Evolutionary conservation across 2,329 filamentous ascomycete species (phyloP).

Genomic region (Colletotrichum nymphaeae): DNA sequence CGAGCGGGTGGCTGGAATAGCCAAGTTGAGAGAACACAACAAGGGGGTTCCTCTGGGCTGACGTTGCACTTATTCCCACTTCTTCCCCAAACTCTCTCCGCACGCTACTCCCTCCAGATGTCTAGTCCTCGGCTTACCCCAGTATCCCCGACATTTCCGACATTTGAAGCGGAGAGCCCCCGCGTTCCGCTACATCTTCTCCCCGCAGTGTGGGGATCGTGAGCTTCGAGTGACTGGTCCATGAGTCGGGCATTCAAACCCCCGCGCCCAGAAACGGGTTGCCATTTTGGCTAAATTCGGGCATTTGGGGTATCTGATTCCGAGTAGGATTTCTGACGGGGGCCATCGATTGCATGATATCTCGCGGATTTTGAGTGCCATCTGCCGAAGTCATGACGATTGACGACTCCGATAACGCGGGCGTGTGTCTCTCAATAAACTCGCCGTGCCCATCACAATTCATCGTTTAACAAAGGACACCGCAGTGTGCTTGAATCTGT

Average conservation of each 20-base stretch:
- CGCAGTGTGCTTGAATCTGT: no score
- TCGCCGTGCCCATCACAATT: background rate
- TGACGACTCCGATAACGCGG: background rate
- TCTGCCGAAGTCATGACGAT: background rate
- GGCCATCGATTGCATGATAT: background rate
- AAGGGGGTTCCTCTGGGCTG: background rate
- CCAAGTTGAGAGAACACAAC: background rate
- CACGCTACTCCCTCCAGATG: background rate
- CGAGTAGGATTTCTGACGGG: conserved; percentile 13
- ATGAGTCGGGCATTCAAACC: conserved; percentile 2
- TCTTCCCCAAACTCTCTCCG: conserved; percentile 28
- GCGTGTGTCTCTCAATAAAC: background rate
- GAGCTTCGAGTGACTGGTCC: background rate
- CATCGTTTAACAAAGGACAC: no score
- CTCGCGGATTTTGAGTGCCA: background rate
- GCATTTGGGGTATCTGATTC: conserved; percentile 1
- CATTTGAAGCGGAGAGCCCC: background rate
- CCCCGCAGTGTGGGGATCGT: conserved; percentile 17
- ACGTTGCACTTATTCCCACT: conserved; percentile 4
- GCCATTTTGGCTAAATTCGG: conserved; percentile 19
- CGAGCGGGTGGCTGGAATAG: conserved; percentile 19
- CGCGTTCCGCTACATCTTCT: background rate
- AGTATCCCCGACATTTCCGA: conserved; percentile 14
- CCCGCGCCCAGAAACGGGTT: background rate
- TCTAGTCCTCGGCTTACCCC: background rate